Evolutionary conservation across 768 basidiomycete species (phyloP).

Genomic region (Rhodosporidiobolus odoratus): DNA sequence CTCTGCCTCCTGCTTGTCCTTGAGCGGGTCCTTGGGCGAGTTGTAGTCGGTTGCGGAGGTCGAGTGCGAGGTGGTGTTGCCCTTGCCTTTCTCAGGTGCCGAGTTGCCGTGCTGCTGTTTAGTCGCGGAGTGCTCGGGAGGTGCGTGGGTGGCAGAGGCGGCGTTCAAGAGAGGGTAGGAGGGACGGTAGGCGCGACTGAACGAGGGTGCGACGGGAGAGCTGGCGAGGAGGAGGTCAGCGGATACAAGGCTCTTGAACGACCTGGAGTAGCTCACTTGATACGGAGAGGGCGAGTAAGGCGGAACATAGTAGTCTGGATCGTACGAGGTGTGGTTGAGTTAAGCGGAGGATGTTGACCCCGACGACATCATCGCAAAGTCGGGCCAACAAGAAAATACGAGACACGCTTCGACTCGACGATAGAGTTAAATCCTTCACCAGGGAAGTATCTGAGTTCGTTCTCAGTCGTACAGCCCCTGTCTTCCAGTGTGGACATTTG

Average conservation of each 20-base stretch:
- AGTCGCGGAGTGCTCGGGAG: background rate
- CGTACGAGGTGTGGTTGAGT: too few species aligned
- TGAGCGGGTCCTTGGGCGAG: background rate
- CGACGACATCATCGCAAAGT: too few species aligned
- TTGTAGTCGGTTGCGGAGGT: slow-evolving; percentile 1
- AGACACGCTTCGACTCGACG: too few species aligned
- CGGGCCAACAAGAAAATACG: too few species aligned
- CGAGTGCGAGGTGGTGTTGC: background rate
- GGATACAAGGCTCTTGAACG: background rate
- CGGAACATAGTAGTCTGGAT: too few species aligned
- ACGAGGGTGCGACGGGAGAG: too few species aligned
- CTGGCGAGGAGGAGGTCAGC: background rate
- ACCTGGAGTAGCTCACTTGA: background rate
- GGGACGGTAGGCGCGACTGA: background rate
- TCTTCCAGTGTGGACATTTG: too few species aligned
- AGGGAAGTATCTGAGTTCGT: too few species aligned
- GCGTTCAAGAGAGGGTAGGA: background rate
- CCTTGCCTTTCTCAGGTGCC: background rate
- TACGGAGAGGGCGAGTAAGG: background rate
- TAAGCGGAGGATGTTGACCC: too few species aligned
- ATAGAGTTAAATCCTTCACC: too few species aligned
- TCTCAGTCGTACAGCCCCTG: too few species aligned
- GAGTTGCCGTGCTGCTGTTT: background rate
- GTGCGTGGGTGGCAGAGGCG: background rate
- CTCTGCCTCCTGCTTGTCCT: slow-evolving; percentile 18